Conservation (phyloP, 768 basidiomycete species). For the Sporobolomyces roseus region DNA sequence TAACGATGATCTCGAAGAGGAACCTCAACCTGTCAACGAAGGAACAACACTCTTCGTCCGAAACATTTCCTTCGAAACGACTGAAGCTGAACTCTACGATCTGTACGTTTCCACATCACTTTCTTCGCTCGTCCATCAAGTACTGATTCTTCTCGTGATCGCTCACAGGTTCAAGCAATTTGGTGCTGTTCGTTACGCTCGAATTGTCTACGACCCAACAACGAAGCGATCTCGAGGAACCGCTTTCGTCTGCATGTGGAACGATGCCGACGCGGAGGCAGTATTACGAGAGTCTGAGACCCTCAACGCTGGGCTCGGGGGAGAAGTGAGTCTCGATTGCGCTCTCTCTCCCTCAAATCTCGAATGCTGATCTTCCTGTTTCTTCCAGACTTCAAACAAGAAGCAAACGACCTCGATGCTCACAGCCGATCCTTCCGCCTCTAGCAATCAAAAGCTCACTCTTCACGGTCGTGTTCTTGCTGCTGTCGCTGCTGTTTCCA, state of each 20-base stretch:
- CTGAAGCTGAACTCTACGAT: slow-evolving; percentile 82
- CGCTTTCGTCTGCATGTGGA: slow-evolving; percentile 97
- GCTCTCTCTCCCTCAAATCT: no score
- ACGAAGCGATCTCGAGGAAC: slow-evolving; percentile 88
- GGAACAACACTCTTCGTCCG: slow-evolving; percentile 92
- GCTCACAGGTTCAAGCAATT: slow-evolving; percentile 74
- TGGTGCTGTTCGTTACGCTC: slow-evolving; percentile 86
- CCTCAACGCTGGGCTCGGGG: slow-evolving; percentile 37
- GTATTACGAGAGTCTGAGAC: slow-evolving; percentile 57
- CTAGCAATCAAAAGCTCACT: slow-evolving; percentile 73
- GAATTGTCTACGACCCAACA: slow-evolving; percentile 76
- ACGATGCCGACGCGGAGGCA: slow-evolving; percentile 78
- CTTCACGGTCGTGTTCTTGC: slow-evolving; percentile 90
- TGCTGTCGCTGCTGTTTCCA: slow-evolving; percentile 80
- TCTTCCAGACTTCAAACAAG: slow-evolving; percentile 36
- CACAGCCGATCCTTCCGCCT: slow-evolving; percentile 86
- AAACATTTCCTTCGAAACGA: slow-evolving; percentile 85
- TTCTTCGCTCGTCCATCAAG: neutral
- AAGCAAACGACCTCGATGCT: slow-evolving; percentile 90
- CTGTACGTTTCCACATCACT: slow-evolving; percentile 58
- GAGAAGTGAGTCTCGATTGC: slow-evolving; percentile 30
- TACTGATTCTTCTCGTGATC: neutral
- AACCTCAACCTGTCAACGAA: slow-evolving; percentile 46
- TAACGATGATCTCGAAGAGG: slow-evolving; percentile 58
- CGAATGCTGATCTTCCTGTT: neutral